These are phyloP conservation scores for Lactarius hatsudake DNA, from an alignment of 768 basidiomycete genomes.

Conservation along the genomic window DNA sequence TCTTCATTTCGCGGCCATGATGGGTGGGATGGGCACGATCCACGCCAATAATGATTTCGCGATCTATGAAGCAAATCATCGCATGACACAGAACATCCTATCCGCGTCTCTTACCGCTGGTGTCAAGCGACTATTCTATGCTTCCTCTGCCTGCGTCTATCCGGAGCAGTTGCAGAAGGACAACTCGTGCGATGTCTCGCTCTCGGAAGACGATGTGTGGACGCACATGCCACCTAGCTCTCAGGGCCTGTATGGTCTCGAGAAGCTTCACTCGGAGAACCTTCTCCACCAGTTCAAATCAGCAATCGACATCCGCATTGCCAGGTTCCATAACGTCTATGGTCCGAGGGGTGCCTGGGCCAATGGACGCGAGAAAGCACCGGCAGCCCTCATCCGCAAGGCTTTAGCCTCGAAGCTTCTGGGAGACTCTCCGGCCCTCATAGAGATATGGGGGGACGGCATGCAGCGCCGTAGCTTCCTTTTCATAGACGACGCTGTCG, in stretches of 20 bases:
- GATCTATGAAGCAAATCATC: constrained; percentile 50
- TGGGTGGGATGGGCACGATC: constrained; percentile 66
- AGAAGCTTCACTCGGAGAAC: constrained; percentile 52
- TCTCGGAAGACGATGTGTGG: constrained; percentile 48
- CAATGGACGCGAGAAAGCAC: constrained; percentile 56
- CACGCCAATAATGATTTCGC: constrained; percentile 47
- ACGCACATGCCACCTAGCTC: constrained; percentile 39
- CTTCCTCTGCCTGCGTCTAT: constrained; percentile 61
- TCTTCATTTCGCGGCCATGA: constrained; percentile 58
- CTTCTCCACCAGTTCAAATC: constrained; percentile 38
- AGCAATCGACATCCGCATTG: constrained; percentile 43
- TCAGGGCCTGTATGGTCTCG: constrained; percentile 58
- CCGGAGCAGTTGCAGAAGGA: constrained; percentile 42
- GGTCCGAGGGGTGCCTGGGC: constrained; percentile 54
- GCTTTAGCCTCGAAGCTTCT: constrained; percentile 39
- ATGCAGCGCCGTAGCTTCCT: constrained; percentile 53
- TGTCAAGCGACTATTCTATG: constrained; percentile 49
- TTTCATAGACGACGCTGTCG: constrained; percentile 53
- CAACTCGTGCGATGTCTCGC: constrained; percentile 39
- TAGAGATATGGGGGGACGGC: constrained; percentile 62
- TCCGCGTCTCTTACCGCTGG: constrained; percentile 38
- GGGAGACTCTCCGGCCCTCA: constrained; percentile 14
- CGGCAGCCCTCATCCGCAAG: constrained; percentile 56
- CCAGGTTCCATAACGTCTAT: constrained; percentile 58
- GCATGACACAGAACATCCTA: constrained; percentile 50